phyloP scores from a whole-genome alignment of 129 eudicot species.

The Erigeron canadensis region DNA sequence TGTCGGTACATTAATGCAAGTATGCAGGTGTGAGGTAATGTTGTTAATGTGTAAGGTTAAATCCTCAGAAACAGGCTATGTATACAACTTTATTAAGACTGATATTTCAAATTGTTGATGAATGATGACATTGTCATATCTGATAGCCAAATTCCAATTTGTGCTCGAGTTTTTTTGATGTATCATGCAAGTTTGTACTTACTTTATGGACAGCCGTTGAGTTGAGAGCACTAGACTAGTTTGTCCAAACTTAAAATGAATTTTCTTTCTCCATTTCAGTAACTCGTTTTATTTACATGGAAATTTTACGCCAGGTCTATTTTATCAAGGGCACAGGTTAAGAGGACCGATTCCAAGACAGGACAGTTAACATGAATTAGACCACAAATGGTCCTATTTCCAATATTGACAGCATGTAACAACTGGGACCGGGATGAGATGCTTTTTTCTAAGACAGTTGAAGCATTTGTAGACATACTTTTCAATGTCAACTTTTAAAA shows the following conservation, averaged over 20 bases:
- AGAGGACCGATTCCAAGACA: too few relatives aligned
- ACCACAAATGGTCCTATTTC: background rate
- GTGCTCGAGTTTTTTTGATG: background rate
- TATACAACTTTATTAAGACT: conserved; percentile 27
- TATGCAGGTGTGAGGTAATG: background rate
- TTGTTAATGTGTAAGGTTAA: conserved; percentile 2
- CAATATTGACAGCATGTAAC: background rate
- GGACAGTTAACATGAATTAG: background rate
- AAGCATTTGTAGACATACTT: background rate
- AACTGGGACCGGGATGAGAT: background rate
- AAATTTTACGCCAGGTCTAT: too few relatives aligned
- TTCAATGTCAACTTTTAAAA: background rate
- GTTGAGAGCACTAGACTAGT: too few relatives aligned
- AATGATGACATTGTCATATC: background rate
- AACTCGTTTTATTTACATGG: too few relatives aligned
- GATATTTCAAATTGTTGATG: background rate
- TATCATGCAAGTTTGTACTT: background rate
- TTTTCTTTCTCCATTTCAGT: too few relatives aligned
- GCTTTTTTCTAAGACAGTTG: background rate
- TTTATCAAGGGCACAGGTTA: background rate
- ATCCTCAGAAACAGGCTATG: conserved; percentile 25
- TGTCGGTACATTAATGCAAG: conserved; percentile 16
- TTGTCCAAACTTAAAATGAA: too few relatives aligned
- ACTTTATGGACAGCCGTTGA: background rate
- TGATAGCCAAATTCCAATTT: background rate